Base-by-base conservation (phyloP, 352 stramenopile species). In the Phytophthora kernoviae region DNA sequence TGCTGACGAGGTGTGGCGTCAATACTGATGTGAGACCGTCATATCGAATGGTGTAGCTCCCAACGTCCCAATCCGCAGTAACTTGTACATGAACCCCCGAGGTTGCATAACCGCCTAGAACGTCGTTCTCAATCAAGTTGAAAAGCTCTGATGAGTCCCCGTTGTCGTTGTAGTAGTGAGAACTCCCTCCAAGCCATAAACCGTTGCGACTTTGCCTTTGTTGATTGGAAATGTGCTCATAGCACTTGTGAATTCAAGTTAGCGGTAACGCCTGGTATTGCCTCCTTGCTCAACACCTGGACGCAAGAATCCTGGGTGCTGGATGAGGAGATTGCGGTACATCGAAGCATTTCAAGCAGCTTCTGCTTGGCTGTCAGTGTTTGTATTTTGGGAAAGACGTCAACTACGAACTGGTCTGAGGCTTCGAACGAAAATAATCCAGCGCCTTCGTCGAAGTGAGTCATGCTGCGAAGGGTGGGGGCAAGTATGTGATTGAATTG, bases 41-140 rank as follows among this genome's bases (percentile, higher is more conserved):
- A 30, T 59, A 65, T 32, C 36, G 5, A 24, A 65, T 17, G 8
- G 17, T 65, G 26, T 50, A 65, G 32, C 9, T 42, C 6, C 33
- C 18, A 1, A 22, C 12, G 14, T 44, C n/a, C 20, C 1, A 9
- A 11, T 52, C 37, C 1, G n/a, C 39, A 26, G 34, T 41, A 8
- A 39, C 34, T 4, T 5, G 39, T 5, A 65, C 57, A 3, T 41
- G 9, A 10, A 52, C 30, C 2, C 57, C 48, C 9, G 58, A 55
- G 11, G 8, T 44, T 1, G 43, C 34, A 21, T 46, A 58, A 9
- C 52, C 58, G 8, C 58, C 64, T 18, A 60, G 21, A 30, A 67
- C 26, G 14, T 43, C 39, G 12, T 47, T 61, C 34, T 57, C 39
- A 22, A 73, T 34, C 18, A 73, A 68, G 18, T 34, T 18, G 32